Evolutionary conservation across 1,284 basidiomycete genomes (phyloP).

Genomic region (Golubevia pallescens): DNA sequence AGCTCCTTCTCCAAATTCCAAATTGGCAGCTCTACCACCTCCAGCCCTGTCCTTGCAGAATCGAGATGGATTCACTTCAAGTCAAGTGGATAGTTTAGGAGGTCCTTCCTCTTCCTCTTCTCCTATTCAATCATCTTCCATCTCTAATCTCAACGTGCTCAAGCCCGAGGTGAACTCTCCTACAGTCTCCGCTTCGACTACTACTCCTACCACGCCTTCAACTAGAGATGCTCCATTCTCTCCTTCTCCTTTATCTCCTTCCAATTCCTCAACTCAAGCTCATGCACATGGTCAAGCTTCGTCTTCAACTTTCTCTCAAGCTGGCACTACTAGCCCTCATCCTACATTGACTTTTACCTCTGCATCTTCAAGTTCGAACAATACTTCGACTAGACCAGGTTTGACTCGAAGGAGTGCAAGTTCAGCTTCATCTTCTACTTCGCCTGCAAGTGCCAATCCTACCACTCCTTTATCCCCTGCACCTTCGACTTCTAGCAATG

Average conservation of each 20-base stretch:
- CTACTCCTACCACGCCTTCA: not conserved
- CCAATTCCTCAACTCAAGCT: slow-evolving; percentile 3
- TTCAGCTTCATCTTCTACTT: not conserved
- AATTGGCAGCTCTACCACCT: not conserved
- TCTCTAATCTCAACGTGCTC: slow-evolving; percentile 1
- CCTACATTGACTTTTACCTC: not conserved
- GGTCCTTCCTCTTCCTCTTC: not conserved
- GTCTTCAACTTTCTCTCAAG: not conserved
- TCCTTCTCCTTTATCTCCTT: not conserved
- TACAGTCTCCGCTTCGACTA: not conserved
- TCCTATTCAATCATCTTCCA: not conserved
- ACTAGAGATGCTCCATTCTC: not conserved
- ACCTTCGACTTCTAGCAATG: not conserved
- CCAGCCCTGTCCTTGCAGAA: no score
- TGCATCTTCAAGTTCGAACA: not conserved
- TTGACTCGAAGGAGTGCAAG: not conserved
- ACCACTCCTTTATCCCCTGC: not conserved
- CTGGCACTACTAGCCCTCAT: not conserved
- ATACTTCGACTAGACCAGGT: not conserved
- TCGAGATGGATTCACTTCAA: no score
- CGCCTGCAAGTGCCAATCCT: not conserved
- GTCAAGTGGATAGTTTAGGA: not conserved
- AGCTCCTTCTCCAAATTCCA: not conserved
- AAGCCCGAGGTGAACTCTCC: not conserved
- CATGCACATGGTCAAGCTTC: not conserved